A percentile compares a stretch with the other conserved stretches of the same genome.
phyloP scores from a whole-genome alignment of 345 rosid genomes.

The Psidium friedrichsthalianum region DNA sequence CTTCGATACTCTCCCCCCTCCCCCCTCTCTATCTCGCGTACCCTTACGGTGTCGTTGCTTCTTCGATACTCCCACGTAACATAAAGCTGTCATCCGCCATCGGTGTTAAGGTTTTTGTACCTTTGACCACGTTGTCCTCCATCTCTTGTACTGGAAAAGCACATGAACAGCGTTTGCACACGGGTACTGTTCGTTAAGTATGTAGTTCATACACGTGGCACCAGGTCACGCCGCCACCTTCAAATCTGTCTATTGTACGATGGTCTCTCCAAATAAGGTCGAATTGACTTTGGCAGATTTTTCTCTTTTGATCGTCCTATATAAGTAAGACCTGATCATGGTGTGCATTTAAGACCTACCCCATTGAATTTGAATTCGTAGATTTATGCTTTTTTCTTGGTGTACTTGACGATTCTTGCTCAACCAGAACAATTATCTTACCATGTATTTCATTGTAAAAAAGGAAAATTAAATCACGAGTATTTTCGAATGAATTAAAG shows the following conservation, averaged over 20 bases:
- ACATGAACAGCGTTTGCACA: no score
- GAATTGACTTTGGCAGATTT: not conserved
- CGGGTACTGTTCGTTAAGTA: no score
- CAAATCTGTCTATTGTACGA: not conserved
- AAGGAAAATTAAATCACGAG: not conserved
- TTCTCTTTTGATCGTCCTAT: not conserved
- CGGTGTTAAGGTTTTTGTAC: no score
- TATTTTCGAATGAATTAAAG: not conserved
- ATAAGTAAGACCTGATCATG: not conserved
- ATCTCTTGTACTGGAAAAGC: no score
- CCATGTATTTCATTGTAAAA: not conserved
- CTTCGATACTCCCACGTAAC: no score
- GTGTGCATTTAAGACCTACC: not conserved
- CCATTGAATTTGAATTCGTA: not conserved
- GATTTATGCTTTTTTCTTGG: not conserved
- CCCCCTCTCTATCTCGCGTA: no score
- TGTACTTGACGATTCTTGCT: fast-evolving
- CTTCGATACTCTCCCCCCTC: no score
- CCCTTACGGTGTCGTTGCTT: no score
- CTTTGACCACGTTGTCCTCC: no score
- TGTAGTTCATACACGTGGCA: not conserved
- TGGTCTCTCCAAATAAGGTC: not conserved
- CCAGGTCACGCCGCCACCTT: not conserved
- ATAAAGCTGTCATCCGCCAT: no score
- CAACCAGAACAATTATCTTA: fast-evolving